Percentiles rank a stretch among this genome's conserved stretches.
Conservation (phyloP, 1,284 basidiomycete species). For the Laetiporus sulphureus region DNA sequence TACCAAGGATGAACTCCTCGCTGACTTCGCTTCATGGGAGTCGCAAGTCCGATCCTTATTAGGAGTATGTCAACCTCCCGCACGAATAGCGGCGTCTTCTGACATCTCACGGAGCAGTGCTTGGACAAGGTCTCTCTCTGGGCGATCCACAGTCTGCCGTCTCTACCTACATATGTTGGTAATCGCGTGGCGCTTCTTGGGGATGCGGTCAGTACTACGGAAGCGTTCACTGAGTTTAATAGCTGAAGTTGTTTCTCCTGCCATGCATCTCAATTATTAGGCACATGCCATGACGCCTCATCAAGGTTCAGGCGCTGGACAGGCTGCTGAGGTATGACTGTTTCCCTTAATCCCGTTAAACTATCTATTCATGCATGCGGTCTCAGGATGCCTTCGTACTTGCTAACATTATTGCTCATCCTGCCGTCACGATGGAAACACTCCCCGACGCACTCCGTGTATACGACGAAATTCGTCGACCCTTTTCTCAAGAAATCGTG, state of each 20-base stretch:
- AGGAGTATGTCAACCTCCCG: slow-evolving; percentile 28
- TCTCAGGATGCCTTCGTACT: slow-evolving; percentile 30
- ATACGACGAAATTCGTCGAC: slow-evolving; percentile 31
- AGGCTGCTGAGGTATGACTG: slow-evolving; percentile 31
- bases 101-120: too few species aligned
- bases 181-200: slow-evolving; percentile 28
- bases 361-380: background rate
- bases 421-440: slow-evolving; percentile 18
- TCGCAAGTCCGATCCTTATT: slow-evolving; percentile 37
- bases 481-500: slow-evolving; percentile 19
- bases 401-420: slow-evolving; percentile 27
- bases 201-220: slow-evolving; percentile 30
- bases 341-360: background rate
- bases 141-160: slow-evolving; percentile 25
- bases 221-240: too few species aligned
- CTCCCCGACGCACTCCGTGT: slow-evolving; percentile 24
- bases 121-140: slow-evolving; percentile 26
- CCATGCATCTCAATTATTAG: too few species aligned
- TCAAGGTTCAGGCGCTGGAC: slow-evolving; percentile 33
- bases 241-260: too few species aligned
- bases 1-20: slow-evolving; percentile 30
- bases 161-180: slow-evolving; percentile 20
- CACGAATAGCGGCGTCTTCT: too few species aligned
- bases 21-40: slow-evolving; percentile 39
- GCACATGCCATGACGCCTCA: slow-evolving; percentile 37